Evolutionary conservation across 352 stramenopile genomes (phyloP), one percentile per base, ranked within the genome.

Genomic region (Phytopythium aichiense): DNA sequence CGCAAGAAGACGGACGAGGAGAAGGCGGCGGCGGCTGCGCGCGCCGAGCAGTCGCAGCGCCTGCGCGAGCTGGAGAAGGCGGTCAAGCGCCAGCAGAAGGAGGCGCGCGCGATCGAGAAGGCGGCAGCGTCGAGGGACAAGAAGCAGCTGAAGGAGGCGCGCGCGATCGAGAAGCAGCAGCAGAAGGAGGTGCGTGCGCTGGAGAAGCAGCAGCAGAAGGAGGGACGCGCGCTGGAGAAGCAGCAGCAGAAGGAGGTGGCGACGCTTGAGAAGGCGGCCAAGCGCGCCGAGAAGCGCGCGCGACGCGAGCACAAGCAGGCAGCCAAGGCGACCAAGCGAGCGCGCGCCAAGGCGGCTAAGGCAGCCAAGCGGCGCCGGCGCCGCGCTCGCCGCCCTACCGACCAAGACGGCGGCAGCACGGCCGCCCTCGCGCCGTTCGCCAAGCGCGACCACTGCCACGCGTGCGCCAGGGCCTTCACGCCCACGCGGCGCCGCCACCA

Each of bases 401-500:
- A 7, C 28, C 1, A 31, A 31, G 28, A 31, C 28, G 3, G 28
- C 28, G 3, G 53, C 60, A 12, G 45, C 56, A 0, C 72, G 8
- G 1, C 35, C 35, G 6, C 9, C 9, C 35, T 2, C 1, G 35
- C 74, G 13, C 54, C 46, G 16, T 82, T 89, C 38, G 25, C 59
- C 12, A 74, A 82, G 58, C 72, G 67, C 40, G 22, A 37, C 1
- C 52, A 65, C 56, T 90, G 80, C 56, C 64, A 52, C 37, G 70
- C 79, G 33, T 90, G 80, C 54, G 70, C 61, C 7, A 68, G 69
- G 42, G 46, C 49, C 15, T 91, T 91, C 64, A 56, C 70, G 50
- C 51, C 69, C 51, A 64, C 64, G 20, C 63, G 65, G 1, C 64
- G 73, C 56, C 81, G 81, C n/a, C 72, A 89, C 58, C 81, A 91